A percentile compares a stretch with the other conserved stretches of the same genome.
Conservation (phyloP, 441 rosid genomes). For the Pelargonium cotyledonis region DNA sequence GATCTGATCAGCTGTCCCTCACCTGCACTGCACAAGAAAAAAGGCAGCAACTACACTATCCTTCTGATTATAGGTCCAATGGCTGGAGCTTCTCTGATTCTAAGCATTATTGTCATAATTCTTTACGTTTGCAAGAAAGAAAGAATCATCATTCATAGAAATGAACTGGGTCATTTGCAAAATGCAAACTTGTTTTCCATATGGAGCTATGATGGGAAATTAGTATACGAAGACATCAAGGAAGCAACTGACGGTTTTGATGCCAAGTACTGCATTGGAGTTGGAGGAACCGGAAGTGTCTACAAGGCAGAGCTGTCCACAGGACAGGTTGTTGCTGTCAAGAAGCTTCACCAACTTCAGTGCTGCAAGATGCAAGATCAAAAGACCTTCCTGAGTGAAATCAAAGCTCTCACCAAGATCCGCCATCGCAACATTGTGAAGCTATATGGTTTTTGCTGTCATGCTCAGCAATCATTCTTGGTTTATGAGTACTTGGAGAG, state of each 20-base stretch:
- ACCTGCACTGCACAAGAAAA: neutral
- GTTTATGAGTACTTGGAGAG: constrained; percentile 36
- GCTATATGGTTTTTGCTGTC: constrained; percentile 35
- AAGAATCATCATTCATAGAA: neutral
- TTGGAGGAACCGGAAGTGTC: constrained; percentile 35
- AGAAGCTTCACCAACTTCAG: constrained; percentile 23
- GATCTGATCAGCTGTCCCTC: constrained; percentile 18
- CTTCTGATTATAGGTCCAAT: constrained; percentile 17
- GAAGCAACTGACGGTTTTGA: constrained; percentile 29
- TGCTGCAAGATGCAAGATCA: constrained; percentile 12
- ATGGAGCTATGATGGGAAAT: constrained; percentile 27
- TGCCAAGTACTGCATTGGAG: constrained; percentile 29
- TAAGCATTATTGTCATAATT: neutral
- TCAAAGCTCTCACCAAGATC: constrained; percentile 31
- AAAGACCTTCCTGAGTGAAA: constrained; percentile 29
- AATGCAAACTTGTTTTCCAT: constrained; percentile 16
- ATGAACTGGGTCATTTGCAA: neutral
- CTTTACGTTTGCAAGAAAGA: neutral
- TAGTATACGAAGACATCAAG: constrained; percentile 25
- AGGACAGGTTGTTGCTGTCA: constrained; percentile 25
- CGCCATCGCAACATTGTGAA: constrained; percentile 43
- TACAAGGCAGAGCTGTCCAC: constrained; percentile 32
- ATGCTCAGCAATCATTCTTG: constrained; percentile 22
- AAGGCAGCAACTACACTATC: neutral
- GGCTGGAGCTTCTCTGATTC: constrained; percentile 9